Base-by-base conservation (phyloP, 306 rosid species). In the Cyclanthera cordifolia region DNA sequence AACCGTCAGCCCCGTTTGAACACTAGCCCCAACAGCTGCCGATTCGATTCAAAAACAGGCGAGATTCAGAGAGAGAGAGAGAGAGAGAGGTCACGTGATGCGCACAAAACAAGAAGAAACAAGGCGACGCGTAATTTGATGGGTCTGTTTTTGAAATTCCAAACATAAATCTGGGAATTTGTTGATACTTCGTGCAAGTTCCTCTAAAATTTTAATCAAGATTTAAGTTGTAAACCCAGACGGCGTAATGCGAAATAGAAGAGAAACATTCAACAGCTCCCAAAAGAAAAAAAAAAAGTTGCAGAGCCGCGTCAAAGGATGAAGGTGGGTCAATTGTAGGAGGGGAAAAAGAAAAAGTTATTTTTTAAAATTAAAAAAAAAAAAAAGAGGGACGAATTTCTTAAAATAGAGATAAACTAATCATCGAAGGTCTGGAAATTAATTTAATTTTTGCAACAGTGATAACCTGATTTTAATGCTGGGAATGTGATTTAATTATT, bases 81-180 rank as follows among this genome's bases (percentile, higher is more conserved):
- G 49, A 61, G 30, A 19, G 53, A 64, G n/a, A 32, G 19, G 53
- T 20, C 70, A 64, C 70, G 70, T 41, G 70, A 64, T 45, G 20
- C 52, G 37, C 70, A 64, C 53, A 64, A 21, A 64, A 6, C 34
- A 43, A 41, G 32, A 63, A 63, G 34, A 64, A 43, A 41, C 6
- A 27, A 64, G 53, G 13, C 13, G 52, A 64, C 53, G 69, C 69
- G 69, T 41, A 64, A 64, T 20, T 49, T 64, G 10, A 43, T 37
- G 43, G 69, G 54, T 66, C 55, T 46, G 71, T 47, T 46, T 47
- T 47, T 46, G 25, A 66, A 46, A 66, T 46, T 66, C 71, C 3
- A 66, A 66, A 45, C 15, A 15, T 15, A 37, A 66, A 17, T 37
- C n/a, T 20, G 68, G 5, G 23, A 65, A 43, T 65, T 66, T 37